A percentile compares a stretch with the other conserved stretches of the same genome.
Evolutionary conservation across 495 filamentous ascomycete species (phyloP).

Genomic region (Massariosphaeria phaeospora): DNA sequence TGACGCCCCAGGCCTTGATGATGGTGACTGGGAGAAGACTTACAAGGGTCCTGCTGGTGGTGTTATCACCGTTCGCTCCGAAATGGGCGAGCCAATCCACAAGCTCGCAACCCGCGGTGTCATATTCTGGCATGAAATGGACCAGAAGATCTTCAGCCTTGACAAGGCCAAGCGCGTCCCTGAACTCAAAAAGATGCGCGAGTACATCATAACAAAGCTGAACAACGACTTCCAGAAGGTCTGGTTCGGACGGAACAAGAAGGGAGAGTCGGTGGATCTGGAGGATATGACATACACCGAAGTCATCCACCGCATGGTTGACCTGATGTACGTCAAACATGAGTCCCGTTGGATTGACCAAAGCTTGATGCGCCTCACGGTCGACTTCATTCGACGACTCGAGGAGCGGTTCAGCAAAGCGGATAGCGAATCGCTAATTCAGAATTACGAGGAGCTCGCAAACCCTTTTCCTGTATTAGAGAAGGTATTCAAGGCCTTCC

Average conservation of each 20-base stretch:
- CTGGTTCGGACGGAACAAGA: constrained; percentile 90
- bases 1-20: constrained; percentile 81
- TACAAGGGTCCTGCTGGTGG: constrained; percentile 90
- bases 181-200: constrained; percentile 84
- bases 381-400: constrained; percentile 90
- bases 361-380: constrained; percentile 73
- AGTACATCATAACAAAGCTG: constrained; percentile 95
- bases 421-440: constrained; percentile 70
- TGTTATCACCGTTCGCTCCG: constrained; percentile 92
- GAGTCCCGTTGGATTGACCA: constrained; percentile 91
- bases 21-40: constrained; percentile 91
- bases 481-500: constrained; percentile 73
- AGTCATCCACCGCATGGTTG: constrained; percentile 89
- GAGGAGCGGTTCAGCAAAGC: constrained; percentile 78
- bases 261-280: constrained; percentile 79
- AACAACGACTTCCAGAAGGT: constrained; percentile 98
- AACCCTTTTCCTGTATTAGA: constrained; percentile 73
- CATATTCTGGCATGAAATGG: constrained; percentile 95
- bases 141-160: constrained; percentile 92
- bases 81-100: constrained; percentile 99
- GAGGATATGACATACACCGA: constrained; percentile 98
- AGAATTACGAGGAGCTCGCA: constrained; percentile 82
- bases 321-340: constrained; percentile 92
- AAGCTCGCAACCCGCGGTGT: constrained; percentile 95
- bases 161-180: constrained; percentile 90